Base-by-base conservation (phyloP, 495 filamentous ascomycete genomes). In the Neurospora discreta region DNA sequence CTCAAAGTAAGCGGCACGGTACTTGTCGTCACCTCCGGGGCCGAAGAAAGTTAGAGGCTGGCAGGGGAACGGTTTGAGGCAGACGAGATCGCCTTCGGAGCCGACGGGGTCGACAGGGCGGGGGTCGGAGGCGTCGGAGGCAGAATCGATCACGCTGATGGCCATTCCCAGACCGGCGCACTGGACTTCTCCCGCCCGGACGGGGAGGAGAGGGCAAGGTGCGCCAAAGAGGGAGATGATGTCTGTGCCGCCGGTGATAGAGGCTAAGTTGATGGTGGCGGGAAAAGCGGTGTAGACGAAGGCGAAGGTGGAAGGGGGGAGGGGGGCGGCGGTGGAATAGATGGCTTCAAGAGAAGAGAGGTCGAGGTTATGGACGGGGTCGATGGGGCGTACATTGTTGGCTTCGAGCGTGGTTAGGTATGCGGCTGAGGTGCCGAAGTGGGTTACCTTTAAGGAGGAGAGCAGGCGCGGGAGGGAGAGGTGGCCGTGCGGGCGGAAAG, bases 211-310 rank as follows among this genome's bases (percentile, higher is more conserved):
- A 0, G 93, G 93, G 69, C 90, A 94, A 0, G 93, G 90, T 0
- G 91, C 91, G 72, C 93, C 94, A 79, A 98, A 99, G 42, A 97
- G 86, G 0, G 94, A 97, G 73, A 98, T 90, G 75, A 99, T 98
- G 80, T 97, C 94, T 3, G 94, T 97, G 39, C 94, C 93, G 42
- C 93, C 93, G 1, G 92, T 95, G 75, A 96, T 95, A 71, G 91
- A 94, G 70, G 88, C 92, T 20, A 97, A 84, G 81, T 94, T 92
- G 72, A 97, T 85, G 68, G 85, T 84, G 1, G 89, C 75, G 11
- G 92, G 91, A 74, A 98, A 94, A 8, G 90, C 90, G 6, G 83
- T 77, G 82, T 98, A 97, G 30, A 97, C 88, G 75, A 95, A 99
- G 71, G 89, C 83, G 77, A 97, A 99, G 9, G 95, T 98, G 1